These are phyloP conservation scores for Lentithecium fluviatile DNA, from an alignment of 495 filamentous ascomycete species.

Conservation along the genomic window DNA sequence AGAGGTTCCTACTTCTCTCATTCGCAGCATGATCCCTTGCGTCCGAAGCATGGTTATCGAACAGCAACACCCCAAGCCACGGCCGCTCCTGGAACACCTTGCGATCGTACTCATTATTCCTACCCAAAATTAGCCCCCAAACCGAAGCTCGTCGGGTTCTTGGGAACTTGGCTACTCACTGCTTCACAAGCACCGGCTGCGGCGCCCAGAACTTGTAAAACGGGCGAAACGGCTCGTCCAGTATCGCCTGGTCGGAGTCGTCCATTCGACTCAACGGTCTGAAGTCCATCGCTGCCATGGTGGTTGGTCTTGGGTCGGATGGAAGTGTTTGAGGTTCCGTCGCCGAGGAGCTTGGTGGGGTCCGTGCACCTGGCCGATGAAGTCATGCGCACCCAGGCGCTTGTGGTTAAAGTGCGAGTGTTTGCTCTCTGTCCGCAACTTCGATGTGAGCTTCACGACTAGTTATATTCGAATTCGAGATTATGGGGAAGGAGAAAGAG, in stretches of 20 bases:
- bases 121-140: constrained; percentile 16
- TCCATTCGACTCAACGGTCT: constrained; percentile 17
- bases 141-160: background rate
- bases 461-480: background rate
- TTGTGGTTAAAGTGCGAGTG: too few species aligned
- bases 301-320: background rate
- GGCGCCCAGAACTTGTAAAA: constrained; percentile 39
- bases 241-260: constrained; percentile 21
- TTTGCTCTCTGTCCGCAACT: constrained; percentile 1
- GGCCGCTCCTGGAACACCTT: constrained; percentile 67
- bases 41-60: constrained; percentile 85
- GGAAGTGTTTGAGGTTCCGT: background rate
- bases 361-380: too few species aligned
- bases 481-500: constrained; percentile 11
- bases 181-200: constrained; percentile 42
- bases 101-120: constrained; percentile 40
- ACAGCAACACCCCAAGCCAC: constrained; percentile 73
- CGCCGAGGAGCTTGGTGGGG: too few species aligned
- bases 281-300: constrained; percentile 16
- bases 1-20: constrained; percentile 59
- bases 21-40: constrained; percentile 81
- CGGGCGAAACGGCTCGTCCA: constrained; percentile 40
- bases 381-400: too few species aligned
- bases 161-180: constrained; percentile 32
- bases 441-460: background rate